Base-by-base conservation (phyloP, 2,329 filamentous ascomycete genomes). In the Basipetospora chlamydospora region DNA sequence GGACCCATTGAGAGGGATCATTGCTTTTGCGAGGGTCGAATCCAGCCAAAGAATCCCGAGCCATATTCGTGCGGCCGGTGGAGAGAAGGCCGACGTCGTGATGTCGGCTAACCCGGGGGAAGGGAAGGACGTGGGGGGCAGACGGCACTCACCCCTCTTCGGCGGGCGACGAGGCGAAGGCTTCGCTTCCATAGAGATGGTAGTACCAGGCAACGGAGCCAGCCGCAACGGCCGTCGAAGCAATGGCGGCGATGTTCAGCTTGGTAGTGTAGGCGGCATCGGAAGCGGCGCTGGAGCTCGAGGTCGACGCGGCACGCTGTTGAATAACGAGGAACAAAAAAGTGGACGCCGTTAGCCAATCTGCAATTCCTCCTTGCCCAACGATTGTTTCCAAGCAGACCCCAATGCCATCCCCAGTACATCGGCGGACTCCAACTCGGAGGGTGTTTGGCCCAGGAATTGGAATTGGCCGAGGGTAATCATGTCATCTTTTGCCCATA, bases 201-300 rank as follows among this genome's bases (percentile, higher is more conserved):
- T 88, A 93, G 69, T 95, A 96, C 86, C 87, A 96, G 51, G 84
- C 87, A 54, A 88, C 77, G 48, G 88, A 88, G 52, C 86, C 87
- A 61, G 84, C 68, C 52, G 88, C 85, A 55, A 86, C 72, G 51
- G 80, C 76, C 50, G 86, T 94, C 50, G 90, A 87, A 56, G 82
- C 83, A 53, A 77, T 74, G 55, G 84, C 85, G 57, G 87, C 81
- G 52, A 87, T 70, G 64, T 88, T 95, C 61, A 90, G 70, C 63
- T 79, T 78, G 62, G 82, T 78, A 52, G 81, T 70, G 52, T 83
- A 80, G 44, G 61, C 58, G 56, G 79, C 74, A 58, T 77, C 68
- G 58, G 77, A 68, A 59, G 73, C 69, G 21, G 25, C 23, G 59
- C 80, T 73, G 58, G 74, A 69, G 61, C 80, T 80, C 63, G 75